Evolutionary conservation across 148 eudicot genomes (phyloP), one percentile per base, ranked within the genome.

Genomic region (Chenopodium album): DNA sequence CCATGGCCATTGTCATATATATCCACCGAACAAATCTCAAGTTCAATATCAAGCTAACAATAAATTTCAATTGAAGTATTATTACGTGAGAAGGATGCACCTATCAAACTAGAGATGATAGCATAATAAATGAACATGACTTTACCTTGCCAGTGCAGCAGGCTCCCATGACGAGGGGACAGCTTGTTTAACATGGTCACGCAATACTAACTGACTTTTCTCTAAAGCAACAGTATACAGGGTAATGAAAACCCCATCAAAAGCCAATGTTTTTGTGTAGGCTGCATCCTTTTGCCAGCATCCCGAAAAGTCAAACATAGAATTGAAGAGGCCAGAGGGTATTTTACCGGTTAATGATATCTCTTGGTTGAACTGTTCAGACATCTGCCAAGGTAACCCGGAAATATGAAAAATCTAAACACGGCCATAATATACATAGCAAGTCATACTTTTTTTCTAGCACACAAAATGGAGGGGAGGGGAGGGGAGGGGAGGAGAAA

Each of bases 121-220:
- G 17, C 29, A 73, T 26, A 48, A 76, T 29, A 16, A 72, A 54
- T 77, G 50, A 50, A 71, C 32, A 70, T 80, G 56, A 64, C 50
- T 74, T 79, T 78, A 94, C 99, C 95, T 96, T 71, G 99, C 92
- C 85, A 96, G 87, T 74, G 98, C 93, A 83, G 95, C 92, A 86
- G 99, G 98, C 71, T 96, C 99, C 99, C 99, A 96, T 80, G 97
- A 81, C 44, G 98, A 88, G 22, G 99, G 99, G 80, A 96, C 99
- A 83, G 95, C 93, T 88, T 89, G 90, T 87, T 92, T 96, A 79
- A 96, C 98, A 81, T 88, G 92, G 78, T 96, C 95, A 83, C 92
- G 83, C 76, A 96, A 89, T 80, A 92, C 90, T 91, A 94, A 82
- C 71, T 94, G 99, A 88, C 92, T 85, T 80, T 94, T 85, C 86